These are phyloP conservation scores for Podaxis mareebaensis DNA, from an alignment of 768 basidiomycete genomes.

Conservation along the genomic window DNA sequence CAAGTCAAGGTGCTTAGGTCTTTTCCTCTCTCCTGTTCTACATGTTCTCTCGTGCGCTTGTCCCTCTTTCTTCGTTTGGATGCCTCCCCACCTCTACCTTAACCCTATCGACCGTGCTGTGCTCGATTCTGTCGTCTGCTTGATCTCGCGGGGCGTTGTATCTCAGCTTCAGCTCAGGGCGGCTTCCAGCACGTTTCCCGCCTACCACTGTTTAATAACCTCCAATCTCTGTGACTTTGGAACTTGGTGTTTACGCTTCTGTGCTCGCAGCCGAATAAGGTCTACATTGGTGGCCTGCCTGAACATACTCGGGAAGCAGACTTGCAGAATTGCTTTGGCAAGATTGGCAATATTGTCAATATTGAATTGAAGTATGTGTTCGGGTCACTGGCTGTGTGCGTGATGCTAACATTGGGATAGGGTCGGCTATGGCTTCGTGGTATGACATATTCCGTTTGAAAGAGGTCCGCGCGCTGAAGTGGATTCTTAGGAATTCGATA, in stretches of 20 bases:
- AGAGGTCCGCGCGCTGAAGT: neutral
- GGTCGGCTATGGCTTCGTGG: conserved; percentile 89
- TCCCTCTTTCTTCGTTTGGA: conserved; percentile 26
- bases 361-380: conserved; percentile 80
- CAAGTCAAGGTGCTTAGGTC: conserved; percentile 89
- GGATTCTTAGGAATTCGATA: conserved; percentile 74
- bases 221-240: conserved; percentile 41
- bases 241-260: conserved; percentile 62
- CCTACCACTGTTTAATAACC: conserved; percentile 44
- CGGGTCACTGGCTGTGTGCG: conserved; percentile 16
- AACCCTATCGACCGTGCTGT: conserved; percentile 23
- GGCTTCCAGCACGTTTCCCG: conserved; percentile 10
- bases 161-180: conserved; percentile 15
- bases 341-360: conserved; percentile 72
- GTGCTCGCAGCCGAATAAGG: conserved; percentile 87
- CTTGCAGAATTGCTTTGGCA: conserved; percentile 82
- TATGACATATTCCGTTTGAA: conserved; percentile 38
- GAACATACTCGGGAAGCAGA: conserved; percentile 87
- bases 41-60: conserved; percentile 37
- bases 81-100: conserved; percentile 13
- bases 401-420: conserved; percentile 37
- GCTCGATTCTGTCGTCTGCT: conserved; percentile 26
- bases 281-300: conserved; percentile 89
- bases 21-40: conserved; percentile 27
- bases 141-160: conserved; percentile 27